Evolutionary conservation across 2,329 filamentous ascomycete species (phyloP), one percentile per base, ranked within the genome.

Genomic region (Hypoxylon sp.): DNA sequence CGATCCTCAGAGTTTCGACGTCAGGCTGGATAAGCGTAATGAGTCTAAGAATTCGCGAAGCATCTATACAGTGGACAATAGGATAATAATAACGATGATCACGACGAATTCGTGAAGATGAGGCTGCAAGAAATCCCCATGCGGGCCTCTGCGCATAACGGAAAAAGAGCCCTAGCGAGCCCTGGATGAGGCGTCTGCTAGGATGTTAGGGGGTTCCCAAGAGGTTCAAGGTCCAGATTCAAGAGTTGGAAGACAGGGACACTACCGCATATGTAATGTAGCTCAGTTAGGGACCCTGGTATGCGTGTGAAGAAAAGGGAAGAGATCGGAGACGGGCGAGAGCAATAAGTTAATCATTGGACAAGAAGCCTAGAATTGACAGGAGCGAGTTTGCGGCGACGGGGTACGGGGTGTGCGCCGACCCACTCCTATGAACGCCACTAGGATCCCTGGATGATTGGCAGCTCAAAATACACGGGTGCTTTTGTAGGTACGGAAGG

Each of bases 61-160:
- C 51, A 57, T 65, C 33, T 53, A 57, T 58, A 61, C 33, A 53
- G 60, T 47, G 54, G 33, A 61, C 26, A 44, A 63, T 68, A 52
- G 63, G 35, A 51, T 51, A 46, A 70, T 61, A 61, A 67, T 70
- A 67, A 66, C 62, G 68, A 70, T 58, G 63, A 62, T 70, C 53
- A 61, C 69, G 56, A 51, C 58, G 51, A 54, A 22, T 69, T 62
- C 19, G 50, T 33, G 37, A 71, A 71, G 69, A 67, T 70, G 69
- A 71, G 69, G 69, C 69, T 69, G 69, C 67, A 71, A 61, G 63
- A 71, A 57, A 57, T 33, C 35, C 31, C 59, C 59, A 71, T 69
- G 69, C 63, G 65, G 59, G 60, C 63, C 63, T 71, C 67, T 59
- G 65, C 59, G 66, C 63, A 71, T 66, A 51, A 62, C 65, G 62